phyloP scores from a whole-genome alignment of 2,329 filamentous ascomycete genomes.

The Fusarium incarnatum region DNA sequence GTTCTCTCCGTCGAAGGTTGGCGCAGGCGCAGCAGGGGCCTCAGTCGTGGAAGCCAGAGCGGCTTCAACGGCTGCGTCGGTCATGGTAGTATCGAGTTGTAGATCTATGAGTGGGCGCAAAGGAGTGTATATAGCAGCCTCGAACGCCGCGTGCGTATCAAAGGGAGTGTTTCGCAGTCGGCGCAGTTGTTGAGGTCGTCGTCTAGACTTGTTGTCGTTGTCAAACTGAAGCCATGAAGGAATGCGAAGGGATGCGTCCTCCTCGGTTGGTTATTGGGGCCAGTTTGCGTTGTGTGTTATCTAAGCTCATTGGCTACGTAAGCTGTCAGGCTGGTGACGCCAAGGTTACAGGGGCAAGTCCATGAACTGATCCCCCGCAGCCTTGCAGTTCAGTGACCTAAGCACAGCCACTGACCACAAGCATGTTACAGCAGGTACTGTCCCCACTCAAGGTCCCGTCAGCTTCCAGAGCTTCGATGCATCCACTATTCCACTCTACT shows the following conservation, averaged over 20 bases:
- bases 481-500: conserved; percentile 34
- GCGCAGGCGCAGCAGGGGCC: conserved; percentile 42
- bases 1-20: conserved; percentile 72
- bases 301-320: conserved; percentile 36
- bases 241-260: conserved; percentile 42
- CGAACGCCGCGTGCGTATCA: conserved; percentile 15
- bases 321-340: conserved; percentile 44
- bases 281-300: conserved; percentile 39
- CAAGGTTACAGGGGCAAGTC: conserved; percentile 36
- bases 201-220: conserved; percentile 20
- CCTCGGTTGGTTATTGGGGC: conserved; percentile 31
- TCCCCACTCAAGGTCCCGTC: conserved; percentile 27
- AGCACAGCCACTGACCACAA: conserved; percentile 27
- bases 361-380: conserved; percentile 35
- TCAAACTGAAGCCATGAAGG: conserved; percentile 28
- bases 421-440: conserved; percentile 1
- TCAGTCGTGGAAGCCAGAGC: conserved; percentile 41
- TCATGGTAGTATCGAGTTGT: conserved; percentile 45
- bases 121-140: conserved; percentile 35
- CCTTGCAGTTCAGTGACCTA: conserved; percentile 44
- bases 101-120: conserved; percentile 17
- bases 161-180: conserved; percentile 13
- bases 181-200: background rate
- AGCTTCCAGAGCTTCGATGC: conserved; percentile 37
- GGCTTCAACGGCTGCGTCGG: conserved; percentile 49